These are phyloP conservation scores for Stropharia rugosoannulata DNA, from an alignment of 768 basidiomycete genomes.

Conservation along the genomic window DNA sequence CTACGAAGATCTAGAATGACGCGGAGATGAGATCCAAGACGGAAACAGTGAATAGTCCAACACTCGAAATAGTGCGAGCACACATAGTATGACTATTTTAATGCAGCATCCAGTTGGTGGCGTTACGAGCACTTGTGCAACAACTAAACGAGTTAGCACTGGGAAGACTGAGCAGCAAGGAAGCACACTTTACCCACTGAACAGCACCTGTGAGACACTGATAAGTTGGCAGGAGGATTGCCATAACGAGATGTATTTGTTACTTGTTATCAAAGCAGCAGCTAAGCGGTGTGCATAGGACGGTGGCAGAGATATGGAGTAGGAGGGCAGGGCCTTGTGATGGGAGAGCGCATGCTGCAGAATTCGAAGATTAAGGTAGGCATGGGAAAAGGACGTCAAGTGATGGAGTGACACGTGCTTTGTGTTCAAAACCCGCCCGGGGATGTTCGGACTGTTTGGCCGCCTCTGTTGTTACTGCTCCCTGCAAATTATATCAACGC, in stretches of 20 bases:
- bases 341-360: constrained; percentile 1
- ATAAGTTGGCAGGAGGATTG: background rate
- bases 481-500: constrained; percentile 21
- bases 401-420: constrained; percentile 30
- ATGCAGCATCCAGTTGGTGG: too few relatives aligned
- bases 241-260: background rate
- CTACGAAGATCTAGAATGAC: constrained; percentile 69
- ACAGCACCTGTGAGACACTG: background rate
- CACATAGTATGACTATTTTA: too few relatives aligned
- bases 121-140: too few relatives aligned
- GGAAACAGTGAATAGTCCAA: too few relatives aligned
- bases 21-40: background rate
- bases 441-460: constrained; percentile 24
- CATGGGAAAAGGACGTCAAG: constrained; percentile 23
- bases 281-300: background rate
- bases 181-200: background rate
- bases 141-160: background rate
- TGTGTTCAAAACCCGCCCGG: constrained; percentile 21
- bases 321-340: background rate
- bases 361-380: constrained; percentile 13
- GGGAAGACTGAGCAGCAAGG: background rate
- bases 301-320: background rate
- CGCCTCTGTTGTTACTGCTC: constrained; percentile 21
- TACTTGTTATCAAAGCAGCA: background rate
- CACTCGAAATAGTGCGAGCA: too few relatives aligned